These are phyloP conservation scores for Chrysoporthe puriensis DNA, from an alignment of 2,329 filamentous ascomycete genomes.

Conservation along the genomic window DNA sequence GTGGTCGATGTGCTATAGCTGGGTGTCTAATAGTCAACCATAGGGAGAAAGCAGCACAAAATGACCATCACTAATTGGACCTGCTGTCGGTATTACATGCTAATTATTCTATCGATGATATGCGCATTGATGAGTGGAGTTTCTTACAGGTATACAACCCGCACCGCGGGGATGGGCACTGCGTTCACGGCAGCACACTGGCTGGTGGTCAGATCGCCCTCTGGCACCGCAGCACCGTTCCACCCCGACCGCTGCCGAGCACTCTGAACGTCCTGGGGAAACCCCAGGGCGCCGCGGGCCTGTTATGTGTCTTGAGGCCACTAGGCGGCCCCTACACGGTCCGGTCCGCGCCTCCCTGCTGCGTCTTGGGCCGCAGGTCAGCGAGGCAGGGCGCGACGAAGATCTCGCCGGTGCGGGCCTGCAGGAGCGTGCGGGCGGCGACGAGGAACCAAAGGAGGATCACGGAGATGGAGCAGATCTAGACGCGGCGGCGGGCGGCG, in stretches of 20 bases:
- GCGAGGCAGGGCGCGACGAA: constrained; percentile 50
- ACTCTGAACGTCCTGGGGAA: neutral
- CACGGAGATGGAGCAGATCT: constrained; percentile 47
- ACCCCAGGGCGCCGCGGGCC: neutral
- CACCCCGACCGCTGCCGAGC: too few species aligned
- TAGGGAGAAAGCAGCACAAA: neutral
- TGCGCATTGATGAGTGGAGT: neutral
- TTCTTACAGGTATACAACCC: neutral
- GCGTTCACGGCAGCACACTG: neutral
- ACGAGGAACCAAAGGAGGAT: constrained; percentile 49
- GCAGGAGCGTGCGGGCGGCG: constrained; percentile 42
- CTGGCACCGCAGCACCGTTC: too few species aligned
- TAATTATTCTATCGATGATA: neutral
- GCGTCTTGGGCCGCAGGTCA: constrained; percentile 30
- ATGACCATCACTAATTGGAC: neutral
- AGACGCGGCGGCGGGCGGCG: neutral
- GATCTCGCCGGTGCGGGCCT: constrained; percentile 46
- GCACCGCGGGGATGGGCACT: neutral
- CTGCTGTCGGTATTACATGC: neutral
- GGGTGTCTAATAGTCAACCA: neutral
- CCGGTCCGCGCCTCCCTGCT: constrained; percentile 9
- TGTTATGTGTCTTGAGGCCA: neutral
- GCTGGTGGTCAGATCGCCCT: too few species aligned
- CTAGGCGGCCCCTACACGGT: constrained; percentile 1
- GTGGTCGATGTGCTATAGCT: neutral